Base-by-base conservation (phyloP, 2,329 filamentous ascomycete species). In the Arthrobotrys entomopaga region DNA sequence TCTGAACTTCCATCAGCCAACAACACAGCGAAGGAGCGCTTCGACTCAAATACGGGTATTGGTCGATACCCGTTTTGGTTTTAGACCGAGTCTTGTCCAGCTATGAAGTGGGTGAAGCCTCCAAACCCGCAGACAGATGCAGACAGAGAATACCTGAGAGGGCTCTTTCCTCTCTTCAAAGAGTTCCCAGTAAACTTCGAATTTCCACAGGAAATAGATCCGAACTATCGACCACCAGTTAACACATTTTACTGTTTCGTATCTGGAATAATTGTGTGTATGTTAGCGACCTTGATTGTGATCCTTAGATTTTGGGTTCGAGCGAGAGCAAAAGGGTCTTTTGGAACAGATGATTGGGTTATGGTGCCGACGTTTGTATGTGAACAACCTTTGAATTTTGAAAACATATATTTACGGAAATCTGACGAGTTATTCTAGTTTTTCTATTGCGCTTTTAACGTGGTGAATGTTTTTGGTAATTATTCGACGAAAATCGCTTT, bases 341-440 rank as follows among this genome's bases (percentile, higher is more conserved):
- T 73, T 40, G 61, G 69, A 11, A 4, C 26, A 6, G 69, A 73
- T 48, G 69, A 73, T 56, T 73, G 66, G 69, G 54, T 73, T 29
- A 73, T 73, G 69, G 40, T 73, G 16, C 61, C 69, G 11, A 63
- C 69, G 38, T 73, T 73, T 43, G 61, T 73, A 73, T 11, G 67
- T 52, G 16, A 20, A 2, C 5, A 15, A n/a, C n/a, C 24, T 40
- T 20, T 20, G 13, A 10, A 38, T 22, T 24, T 65, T 46, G 22
- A 2, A 10, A 10, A 34, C 10, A n/a, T n/a, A n/a, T 34, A 34
- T 34, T 22, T 40, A 57, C 24, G 6, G 34, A n/a, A n/a, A 11
- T 56, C 26, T 48, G 15, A 50, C 20, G 46, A 6, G 19, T 13
- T 13, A n/a, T 13, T 15, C 15, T 46, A 72, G 59, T 2, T 60